A percentile compares a stretch with the other conserved stretches of the same genome.
Evolutionary conservation across 495 filamentous ascomycete genomes (phyloP).

Genomic region (Thozetella sp.): DNA sequence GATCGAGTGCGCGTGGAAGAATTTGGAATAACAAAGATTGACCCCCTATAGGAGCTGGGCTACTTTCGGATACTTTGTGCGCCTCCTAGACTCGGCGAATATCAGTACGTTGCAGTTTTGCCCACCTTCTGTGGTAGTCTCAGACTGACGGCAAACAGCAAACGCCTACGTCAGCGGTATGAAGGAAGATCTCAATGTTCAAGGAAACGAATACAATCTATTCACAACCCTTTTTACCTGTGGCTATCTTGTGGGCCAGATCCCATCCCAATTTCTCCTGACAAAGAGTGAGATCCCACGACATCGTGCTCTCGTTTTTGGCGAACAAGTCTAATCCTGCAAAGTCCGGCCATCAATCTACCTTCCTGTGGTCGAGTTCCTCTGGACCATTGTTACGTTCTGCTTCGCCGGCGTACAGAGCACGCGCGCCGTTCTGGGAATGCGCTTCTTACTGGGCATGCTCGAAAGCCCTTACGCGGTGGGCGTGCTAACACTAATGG

Average conservation of each 20-base stretch:
- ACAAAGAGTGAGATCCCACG: conserved; percentile 33
- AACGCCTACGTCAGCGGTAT: conserved; percentile 63
- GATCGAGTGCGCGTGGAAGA: background rate
- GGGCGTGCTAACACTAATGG: conserved; percentile 10
- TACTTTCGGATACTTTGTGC: background rate
- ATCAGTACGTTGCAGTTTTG: background rate
- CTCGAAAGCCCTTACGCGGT: conserved; percentile 43
- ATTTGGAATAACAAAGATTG: background rate
- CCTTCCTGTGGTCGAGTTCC: conserved; percentile 24
- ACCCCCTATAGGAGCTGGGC: background rate
- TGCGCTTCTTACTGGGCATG: conserved; percentile 43
- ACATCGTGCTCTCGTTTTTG: no score
- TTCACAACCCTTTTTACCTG: conserved; percentile 46
- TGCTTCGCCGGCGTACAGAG: conserved; percentile 29
- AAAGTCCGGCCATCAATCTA: conserved; percentile 26
- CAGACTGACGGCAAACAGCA: conserved; percentile 42
- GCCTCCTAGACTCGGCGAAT: background rate
- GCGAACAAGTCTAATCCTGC: no score
- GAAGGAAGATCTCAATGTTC: conserved; percentile 56
- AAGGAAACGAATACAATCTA: conserved; percentile 53
- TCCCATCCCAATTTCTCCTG: conserved; percentile 55
- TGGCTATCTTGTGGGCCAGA: conserved; percentile 49
- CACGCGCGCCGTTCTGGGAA: conserved; percentile 9
- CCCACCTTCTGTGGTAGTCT: no score
- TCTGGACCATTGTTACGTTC: conserved; percentile 30